Conservation (phyloP, 495 filamentous ascomycete genomes). For the Hypoxylon lienhwacheense region DNA sequence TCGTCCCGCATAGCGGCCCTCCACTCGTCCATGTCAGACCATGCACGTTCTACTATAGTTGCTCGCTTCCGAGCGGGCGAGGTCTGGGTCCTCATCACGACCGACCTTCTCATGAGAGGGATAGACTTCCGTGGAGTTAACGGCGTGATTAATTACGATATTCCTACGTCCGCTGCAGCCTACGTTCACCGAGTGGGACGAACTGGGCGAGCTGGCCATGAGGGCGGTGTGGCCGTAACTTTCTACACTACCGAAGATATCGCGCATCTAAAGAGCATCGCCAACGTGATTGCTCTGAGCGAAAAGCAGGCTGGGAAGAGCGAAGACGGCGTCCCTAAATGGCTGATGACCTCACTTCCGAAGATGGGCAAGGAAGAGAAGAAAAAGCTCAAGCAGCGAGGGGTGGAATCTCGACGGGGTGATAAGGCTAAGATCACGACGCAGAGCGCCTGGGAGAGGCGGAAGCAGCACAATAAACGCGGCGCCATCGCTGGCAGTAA, state of each 20-base stretch:
- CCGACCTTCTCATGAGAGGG: conserved; percentile 85
- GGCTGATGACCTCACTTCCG: conserved; percentile 87
- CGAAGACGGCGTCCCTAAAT: conserved; percentile 64
- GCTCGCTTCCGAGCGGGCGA: conserved; percentile 86
- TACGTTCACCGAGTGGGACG: conserved; percentile 94
- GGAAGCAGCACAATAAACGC: conserved; percentile 71
- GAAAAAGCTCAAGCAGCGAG: conserved; percentile 77
- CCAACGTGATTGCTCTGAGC: conserved; percentile 84
- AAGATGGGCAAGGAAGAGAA: conserved; percentile 78
- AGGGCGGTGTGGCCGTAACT: conserved; percentile 89
- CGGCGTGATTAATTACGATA: conserved; percentile 95
- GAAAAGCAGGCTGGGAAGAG: conserved; percentile 65
- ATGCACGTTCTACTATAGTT: conserved; percentile 76
- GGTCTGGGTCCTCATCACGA: conserved; percentile 95
- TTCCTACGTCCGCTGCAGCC: conserved; percentile 80
- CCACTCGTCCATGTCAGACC: conserved; percentile 81
- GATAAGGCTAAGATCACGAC: conserved; percentile 72
- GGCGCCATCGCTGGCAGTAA: conserved; percentile 74
- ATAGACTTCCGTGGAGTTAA: conserved; percentile 92
- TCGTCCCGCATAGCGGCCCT: conserved; percentile 85
- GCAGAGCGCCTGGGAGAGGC: conserved; percentile 86
- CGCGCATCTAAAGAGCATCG: conserved; percentile 84
- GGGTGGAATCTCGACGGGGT: conserved; percentile 73
- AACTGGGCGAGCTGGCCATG: conserved; percentile 83
- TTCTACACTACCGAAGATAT: conserved; percentile 95